Conservation (phyloP, 2,329 filamentous ascomycete species). For the Alternaria tenuissima region DNA sequence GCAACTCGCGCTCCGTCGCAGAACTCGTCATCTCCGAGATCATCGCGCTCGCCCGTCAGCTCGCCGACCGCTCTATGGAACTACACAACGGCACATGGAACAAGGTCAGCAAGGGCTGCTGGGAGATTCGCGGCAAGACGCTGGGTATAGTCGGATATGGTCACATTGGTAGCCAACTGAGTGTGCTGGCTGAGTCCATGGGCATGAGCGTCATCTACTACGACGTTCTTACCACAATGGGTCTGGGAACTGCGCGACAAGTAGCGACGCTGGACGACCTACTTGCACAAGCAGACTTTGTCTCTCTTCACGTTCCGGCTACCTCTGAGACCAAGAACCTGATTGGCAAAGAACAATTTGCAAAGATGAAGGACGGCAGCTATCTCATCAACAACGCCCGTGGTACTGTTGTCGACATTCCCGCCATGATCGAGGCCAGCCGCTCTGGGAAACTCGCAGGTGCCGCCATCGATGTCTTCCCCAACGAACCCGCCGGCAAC, state of each 20-base stretch:
- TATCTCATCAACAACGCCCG: conserved; percentile 97
- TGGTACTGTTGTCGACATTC: conserved; percentile 92
- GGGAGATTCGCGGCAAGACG: conserved; percentile 98
- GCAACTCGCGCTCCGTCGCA: conserved; percentile 95
- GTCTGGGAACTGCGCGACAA: conserved; percentile 85
- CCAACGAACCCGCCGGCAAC: conserved; percentile 90
- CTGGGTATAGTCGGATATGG: conserved; percentile 96
- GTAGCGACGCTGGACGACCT: conserved; percentile 80
- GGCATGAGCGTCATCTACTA: conserved; percentile 99
- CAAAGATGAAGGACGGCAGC: conserved; percentile 88
- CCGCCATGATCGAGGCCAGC: conserved; percentile 87
- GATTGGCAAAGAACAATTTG: conserved; percentile 81
- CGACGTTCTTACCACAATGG: conserved; percentile 94
- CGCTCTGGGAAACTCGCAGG: conserved; percentile 86
- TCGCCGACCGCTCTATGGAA: conserved; percentile 91
- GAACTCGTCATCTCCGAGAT: conserved; percentile 96
- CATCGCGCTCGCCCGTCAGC: conserved; percentile 87
- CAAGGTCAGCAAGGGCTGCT: conserved; percentile 95
- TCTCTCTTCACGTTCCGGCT: conserved; percentile 94
- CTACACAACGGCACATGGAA: conserved; percentile 97
- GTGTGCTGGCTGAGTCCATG: conserved; percentile 95
- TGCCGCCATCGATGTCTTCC: conserved; percentile 96
- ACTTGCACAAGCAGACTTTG: conserved; percentile 83
- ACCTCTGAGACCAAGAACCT: conserved; percentile 91
- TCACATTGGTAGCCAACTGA: conserved; percentile 95